Conservation (phyloP, 371 early-diverging fungal genomes). For the Mucor irregularis region DNA sequence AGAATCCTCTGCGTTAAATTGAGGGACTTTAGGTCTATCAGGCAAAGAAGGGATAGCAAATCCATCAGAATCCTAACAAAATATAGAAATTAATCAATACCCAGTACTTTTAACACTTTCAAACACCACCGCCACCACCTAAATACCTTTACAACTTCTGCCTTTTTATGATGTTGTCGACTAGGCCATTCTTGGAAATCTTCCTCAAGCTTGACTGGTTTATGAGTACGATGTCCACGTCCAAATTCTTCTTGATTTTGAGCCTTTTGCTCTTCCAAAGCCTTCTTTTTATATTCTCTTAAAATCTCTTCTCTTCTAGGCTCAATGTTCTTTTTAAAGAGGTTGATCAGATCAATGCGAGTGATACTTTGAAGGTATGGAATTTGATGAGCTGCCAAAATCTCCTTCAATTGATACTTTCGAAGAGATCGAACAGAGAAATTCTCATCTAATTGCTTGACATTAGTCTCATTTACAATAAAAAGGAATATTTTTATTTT, state of each 20-base stretch:
- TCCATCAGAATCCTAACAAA: slow-evolving; percentile 19
- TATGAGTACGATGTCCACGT: neutral
- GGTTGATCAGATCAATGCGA: neutral
- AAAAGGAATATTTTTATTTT: neutral
- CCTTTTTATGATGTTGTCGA: too few species aligned
- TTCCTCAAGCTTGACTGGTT: neutral
- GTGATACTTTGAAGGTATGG: slow-evolving; percentile 1
- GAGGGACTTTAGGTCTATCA: neutral
- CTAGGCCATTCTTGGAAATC: too few species aligned
- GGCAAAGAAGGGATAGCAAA: slow-evolving; percentile 10
- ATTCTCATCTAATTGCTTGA: slow-evolving; percentile 3
- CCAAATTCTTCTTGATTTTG: slow-evolving; percentile 4
- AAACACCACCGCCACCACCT: too few species aligned
- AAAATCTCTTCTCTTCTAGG: slow-evolving; percentile 9
- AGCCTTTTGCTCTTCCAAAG: neutral
- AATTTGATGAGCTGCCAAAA: slow-evolving; percentile 7
- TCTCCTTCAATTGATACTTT: slow-evolving; percentile 20
- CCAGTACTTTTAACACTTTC: too few species aligned
- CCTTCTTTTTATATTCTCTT: neutral
- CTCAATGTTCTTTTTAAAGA: slow-evolving; percentile 14
- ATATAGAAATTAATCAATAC: too few species aligned
- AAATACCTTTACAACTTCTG: too few species aligned
- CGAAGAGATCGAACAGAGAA: slow-evolving; percentile 19
- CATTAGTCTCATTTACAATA: neutral
- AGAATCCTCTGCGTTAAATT: slow-evolving; percentile 11